Percentiles rank a stretch among this genome's conserved stretches.
Evolutionary conservation across 139 green algal genomes (phyloP).

Genomic region (Chlorella sorokiniana): DNA sequence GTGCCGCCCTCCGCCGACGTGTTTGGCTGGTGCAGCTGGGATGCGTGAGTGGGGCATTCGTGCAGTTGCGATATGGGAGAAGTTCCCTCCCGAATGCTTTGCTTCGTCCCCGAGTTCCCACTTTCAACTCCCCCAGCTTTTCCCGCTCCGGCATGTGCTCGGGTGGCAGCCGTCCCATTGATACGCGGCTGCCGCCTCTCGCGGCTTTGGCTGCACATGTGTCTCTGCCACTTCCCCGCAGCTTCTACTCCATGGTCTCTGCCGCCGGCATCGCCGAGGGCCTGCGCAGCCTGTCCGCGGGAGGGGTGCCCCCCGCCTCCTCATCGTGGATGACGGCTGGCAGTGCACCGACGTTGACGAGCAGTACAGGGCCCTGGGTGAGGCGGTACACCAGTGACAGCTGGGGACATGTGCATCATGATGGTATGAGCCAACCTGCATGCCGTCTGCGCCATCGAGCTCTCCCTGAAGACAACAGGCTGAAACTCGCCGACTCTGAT

Average conservation of each 20-base stretch:
- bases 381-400: neutral
- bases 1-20: constrained; percentile 76
- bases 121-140: no score
- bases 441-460: no score
- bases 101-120: no score
- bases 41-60: constrained; percentile 58
- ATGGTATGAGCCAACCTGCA: neutral
- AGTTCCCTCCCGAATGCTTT: no score
- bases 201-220: neutral
- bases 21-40: constrained; percentile 94
- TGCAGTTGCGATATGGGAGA: neutral
- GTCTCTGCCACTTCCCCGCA: neutral
- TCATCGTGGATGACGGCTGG: constrained; percentile 80
- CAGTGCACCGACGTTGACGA: constrained; percentile 29
- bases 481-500: neutral
- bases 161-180: neutral
- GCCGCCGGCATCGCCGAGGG: constrained; percentile 63
- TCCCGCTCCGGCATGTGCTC: neutral
- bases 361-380: neutral
- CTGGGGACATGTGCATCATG: neutral
- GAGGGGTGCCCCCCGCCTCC: constrained; percentile 38
- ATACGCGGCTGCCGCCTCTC: neutral
- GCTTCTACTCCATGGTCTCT: constrained; percentile 89
- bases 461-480: no score
- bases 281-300: constrained; percentile 61